Evolutionary conservation across 257 asterid species (phyloP).

Genomic region (Osmanthus fragrans): DNA sequence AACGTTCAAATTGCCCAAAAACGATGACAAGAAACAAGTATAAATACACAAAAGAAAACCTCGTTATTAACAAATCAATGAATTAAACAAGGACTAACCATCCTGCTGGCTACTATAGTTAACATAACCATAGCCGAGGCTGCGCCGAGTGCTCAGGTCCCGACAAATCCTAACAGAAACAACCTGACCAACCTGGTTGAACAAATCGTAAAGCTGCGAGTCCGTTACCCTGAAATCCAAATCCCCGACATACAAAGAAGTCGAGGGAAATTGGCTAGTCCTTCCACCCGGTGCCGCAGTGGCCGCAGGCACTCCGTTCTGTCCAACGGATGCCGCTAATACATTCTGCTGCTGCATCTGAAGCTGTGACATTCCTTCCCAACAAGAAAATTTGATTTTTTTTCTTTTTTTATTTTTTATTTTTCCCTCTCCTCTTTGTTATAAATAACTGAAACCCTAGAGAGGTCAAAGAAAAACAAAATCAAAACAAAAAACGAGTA

Average conservation of each 20-base stretch:
- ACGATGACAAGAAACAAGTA: no score
- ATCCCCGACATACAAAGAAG: constrained; percentile 63
- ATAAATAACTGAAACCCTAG: neutral
- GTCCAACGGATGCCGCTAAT: constrained; percentile 22
- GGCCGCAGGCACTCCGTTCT: constrained; percentile 34
- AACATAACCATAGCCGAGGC: constrained; percentile 90
- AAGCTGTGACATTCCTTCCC: constrained; percentile 44
- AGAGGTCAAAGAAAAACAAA: neutral
- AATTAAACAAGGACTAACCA: constrained; percentile 43
- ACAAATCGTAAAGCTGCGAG: constrained; percentile 57
- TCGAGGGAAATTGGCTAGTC: constrained; percentile 30
- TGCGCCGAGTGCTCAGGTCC: constrained; percentile 62
- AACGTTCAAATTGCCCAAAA: neutral
- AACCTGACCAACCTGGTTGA: constrained; percentile 77
- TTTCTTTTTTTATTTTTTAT: neutral
- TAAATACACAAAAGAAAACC: neutral
- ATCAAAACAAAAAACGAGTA: neutral
- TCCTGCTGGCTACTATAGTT: constrained; percentile 71
- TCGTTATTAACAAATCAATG: neutral
- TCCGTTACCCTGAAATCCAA: constrained; percentile 49
- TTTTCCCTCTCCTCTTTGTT: constrained; percentile 25
- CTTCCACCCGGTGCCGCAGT: constrained; percentile 23
- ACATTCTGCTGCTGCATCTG: constrained; percentile 44
- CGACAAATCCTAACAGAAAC: constrained; percentile 85
- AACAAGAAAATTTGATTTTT: neutral